A percentile compares a stretch with the other conserved stretches of the same genome.
These are phyloP conservation scores for Vitellaria paradoxa DNA, from an alignment of 179 eudicot species.

Conservation along the genomic window DNA sequence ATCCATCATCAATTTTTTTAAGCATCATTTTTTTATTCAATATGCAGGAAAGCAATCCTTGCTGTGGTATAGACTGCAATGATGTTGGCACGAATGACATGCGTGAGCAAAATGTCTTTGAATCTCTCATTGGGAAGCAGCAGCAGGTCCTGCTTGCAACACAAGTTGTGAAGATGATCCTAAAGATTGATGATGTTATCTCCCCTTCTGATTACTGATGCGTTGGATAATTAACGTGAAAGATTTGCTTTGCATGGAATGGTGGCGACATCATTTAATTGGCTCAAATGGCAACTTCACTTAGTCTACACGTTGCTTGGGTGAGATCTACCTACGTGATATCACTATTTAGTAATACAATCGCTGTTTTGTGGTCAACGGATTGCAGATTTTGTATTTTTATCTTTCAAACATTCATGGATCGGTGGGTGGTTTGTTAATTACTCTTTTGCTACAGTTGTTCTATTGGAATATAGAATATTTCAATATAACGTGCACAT, in stretches of 20 bases:
- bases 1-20: not conserved
- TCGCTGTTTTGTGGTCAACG: no score
- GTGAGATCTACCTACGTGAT: not conserved
- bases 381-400: no score
- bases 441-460: not conserved
- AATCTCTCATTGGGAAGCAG: slow-evolving; percentile 91
- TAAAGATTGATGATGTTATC: slow-evolving; percentile 94
- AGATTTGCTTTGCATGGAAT: slow-evolving; percentile 5
- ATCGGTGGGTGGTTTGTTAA: no score
- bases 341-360: no score
- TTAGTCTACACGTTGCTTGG: not conserved
- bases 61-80: slow-evolving; percentile 92
- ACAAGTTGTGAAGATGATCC: slow-evolving; percentile 96
- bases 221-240: not conserved
- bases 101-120: slow-evolving; percentile 94
- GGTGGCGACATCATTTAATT: not conserved
- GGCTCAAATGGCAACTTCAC: not conserved
- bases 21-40: slow-evolving; percentile 8
- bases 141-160: slow-evolving; percentile 92
- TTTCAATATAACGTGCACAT: not conserved
- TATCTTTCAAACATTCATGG: no score
- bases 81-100: slow-evolving; percentile 85
- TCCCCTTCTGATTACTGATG: slow-evolving; percentile 69
- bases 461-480: not conserved
- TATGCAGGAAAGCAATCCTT: slow-evolving; percentile 71